Base-by-base conservation (phyloP, 331 rosid species). In the Telfairia occidentalis region DNA sequence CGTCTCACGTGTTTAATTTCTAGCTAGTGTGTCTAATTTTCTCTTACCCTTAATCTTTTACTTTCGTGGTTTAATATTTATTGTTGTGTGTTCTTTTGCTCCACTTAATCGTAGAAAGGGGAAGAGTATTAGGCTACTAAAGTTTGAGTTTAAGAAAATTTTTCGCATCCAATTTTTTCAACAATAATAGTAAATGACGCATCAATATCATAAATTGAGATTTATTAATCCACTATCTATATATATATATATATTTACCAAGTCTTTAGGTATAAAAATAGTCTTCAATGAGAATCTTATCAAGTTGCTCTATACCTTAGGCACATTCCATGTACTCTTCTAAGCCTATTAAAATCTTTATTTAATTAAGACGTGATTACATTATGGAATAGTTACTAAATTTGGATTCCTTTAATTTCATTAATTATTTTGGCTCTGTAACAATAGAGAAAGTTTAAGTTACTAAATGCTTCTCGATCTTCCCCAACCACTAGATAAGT, bases 391-490 rank as follows among this genome's bases (percentile, higher is more conserved):
- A 66, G 50, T 66, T 65, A 18, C 70, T 24, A 57, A 57, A 57
- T 7, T 57, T 57, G 0, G 3, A 7, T n/a, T 24, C 3, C 28
- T 34, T 63, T 63, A 18, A 63, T 37, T n/a, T n/a, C n/a, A n/a
- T n/a, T n/a, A 65, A 65, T 35, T 37, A 7, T 64, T 32, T 61
- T 7, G 32, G 35, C 18, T 7, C 7, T 16, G 18, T 63, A 63
- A 63, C 70, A 16, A 61, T 29, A 29, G 5, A 59, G 5, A 59
- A 28, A 35, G 15, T 63, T 30, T 64, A 35, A 30, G n/a, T n/a
- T 34, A 49, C 71, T 9, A 64, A 64, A 67, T 67, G 72, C 72
- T 65, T 65, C 72, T 61, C 24, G 43, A n/a, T 67, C 35, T 34
- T 43, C 73, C 18, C 35, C 73, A 23, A 38, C 53, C 32, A 67